Percentiles rank a stretch among this genome's conserved stretches.
Conservation (phyloP, 169 alveolate genomes). For the Besnoitia besnoiti region DNA sequence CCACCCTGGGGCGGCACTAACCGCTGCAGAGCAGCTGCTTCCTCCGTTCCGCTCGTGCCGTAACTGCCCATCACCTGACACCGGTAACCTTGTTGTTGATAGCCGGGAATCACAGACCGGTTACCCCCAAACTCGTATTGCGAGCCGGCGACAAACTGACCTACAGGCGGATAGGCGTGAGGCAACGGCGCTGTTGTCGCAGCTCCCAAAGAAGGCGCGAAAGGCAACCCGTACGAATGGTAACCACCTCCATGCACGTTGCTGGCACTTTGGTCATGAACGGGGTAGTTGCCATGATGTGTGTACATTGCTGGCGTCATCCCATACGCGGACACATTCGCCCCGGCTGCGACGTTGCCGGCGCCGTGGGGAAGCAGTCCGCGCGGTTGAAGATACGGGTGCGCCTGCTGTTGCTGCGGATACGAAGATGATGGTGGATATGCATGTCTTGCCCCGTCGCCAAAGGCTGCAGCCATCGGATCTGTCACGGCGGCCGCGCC, state of each 20-base stretch:
- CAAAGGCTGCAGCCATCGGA: neutral
- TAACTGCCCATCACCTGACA: neutral
- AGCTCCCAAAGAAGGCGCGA: neutral
- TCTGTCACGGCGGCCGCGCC: conserved; percentile 3
- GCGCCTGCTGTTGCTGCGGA: neutral
- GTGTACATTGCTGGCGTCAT: neutral
- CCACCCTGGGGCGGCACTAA: neutral
- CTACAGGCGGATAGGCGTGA: neutral
- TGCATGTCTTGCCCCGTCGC: neutral
- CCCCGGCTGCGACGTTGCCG: neutral
- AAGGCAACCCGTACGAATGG: neutral
- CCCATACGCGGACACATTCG: neutral
- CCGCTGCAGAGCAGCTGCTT: neutral
- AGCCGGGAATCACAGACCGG: neutral
- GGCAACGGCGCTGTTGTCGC: neutral
- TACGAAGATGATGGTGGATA: neutral
- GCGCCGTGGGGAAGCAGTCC: neutral
- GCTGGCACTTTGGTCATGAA: neutral
- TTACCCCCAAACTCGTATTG: neutral
- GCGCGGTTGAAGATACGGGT: neutral
- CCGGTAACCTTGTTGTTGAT: neutral
- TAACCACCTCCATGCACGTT: neutral
- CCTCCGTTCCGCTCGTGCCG: neutral
- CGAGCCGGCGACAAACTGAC: neutral
- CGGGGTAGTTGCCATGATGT: neutral